Conservation (phyloP, 495 filamentous ascomycete genomes). For the Baudoinia panamericana region DNA sequence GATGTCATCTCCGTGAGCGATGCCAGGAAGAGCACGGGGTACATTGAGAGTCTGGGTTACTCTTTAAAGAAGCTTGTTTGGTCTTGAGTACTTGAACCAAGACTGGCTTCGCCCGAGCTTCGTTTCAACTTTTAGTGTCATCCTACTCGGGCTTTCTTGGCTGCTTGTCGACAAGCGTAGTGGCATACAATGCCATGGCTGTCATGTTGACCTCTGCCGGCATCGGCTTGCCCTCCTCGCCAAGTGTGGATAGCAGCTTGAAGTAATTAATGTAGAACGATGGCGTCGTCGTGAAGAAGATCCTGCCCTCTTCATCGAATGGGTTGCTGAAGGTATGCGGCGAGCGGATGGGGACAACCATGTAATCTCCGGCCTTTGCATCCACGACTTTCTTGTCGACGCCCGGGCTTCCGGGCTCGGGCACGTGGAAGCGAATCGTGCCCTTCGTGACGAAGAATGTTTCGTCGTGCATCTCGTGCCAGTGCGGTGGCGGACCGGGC, state of each 20-base stretch:
- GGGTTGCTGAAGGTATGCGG: constrained; percentile 44
- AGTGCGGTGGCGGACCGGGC: constrained; percentile 35
- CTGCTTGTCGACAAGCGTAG: constrained; percentile 28
- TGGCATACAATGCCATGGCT: constrained; percentile 36
- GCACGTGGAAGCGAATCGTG: constrained; percentile 32
- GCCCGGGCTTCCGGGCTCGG: constrained; percentile 22
- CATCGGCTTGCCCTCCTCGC: constrained; percentile 26
- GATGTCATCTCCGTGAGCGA: constrained; percentile 74
- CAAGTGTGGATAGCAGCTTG: constrained; percentile 32
- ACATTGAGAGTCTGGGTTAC: constrained; percentile 75
- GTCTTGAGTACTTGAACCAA: constrained; percentile 38
- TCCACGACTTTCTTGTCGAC: constrained; percentile 28
- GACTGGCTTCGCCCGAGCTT: not conserved
- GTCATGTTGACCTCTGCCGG: constrained; percentile 30
- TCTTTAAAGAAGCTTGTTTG: constrained; percentile 84
- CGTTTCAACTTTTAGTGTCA: not conserved
- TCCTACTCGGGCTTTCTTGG: constrained; percentile 10
- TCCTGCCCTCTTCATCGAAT: constrained; percentile 39
- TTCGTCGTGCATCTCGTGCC: constrained; percentile 44
- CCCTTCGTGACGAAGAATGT: constrained; percentile 42
- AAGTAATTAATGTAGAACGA: constrained; percentile 41
- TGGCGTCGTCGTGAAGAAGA: constrained; percentile 45
- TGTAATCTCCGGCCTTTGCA: constrained; percentile 37
- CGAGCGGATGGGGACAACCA: constrained; percentile 38
- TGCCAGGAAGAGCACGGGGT: constrained; percentile 74